Evolutionary conservation across 331 rosid species (phyloP), one percentile per base, ranked within the genome.

Genomic region (Cydonia oblonga): DNA sequence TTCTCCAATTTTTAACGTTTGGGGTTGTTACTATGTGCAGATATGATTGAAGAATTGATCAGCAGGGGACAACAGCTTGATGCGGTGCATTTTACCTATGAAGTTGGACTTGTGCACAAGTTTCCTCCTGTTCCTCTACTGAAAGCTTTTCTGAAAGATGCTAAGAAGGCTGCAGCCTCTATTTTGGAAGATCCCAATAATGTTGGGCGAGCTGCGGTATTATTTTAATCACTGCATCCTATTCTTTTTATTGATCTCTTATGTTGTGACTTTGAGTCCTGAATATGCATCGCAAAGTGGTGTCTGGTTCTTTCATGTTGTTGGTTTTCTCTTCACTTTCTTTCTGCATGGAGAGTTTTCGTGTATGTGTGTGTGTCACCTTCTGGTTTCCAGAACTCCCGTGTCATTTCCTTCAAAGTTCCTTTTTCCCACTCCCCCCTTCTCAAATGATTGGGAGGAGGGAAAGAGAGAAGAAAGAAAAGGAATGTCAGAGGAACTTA

Each of bases 11-110:
- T 33, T 65, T 71, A 82, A 81, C 75, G 57, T 33, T 22, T 59
- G 63, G 23, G 9, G 54, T 24, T 78, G 51, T 71, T 78, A 38
- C 5, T 83, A 18, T 74, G 42, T 70, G 74, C 89, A 95, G 98
- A 91, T 80, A 91, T 95, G 95, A 95, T 95, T 81, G 84, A 87
- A 77, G 98, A 95, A 82, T 78, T 95, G 66, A 91, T 95, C 80
- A 87, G 96, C 76, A 90, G 83, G 70, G 98, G 98, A 20, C 97
- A 95, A 76, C 98, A 95, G 84, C 98, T 95, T 79, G 98, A 95
- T 88, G 98, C 97, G 0, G 97, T 95, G 70, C 98, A 95, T 81
- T 95, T 95, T 78, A 86, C 96, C 8, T 91, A 86, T 68, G 98
- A 89, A 83, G 97, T 89, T 66, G 98, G 89, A 68, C 96, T 91